Percentiles rank a stretch among this genome's conserved stretches.
Conservation (phyloP, 2,329 filamentous ascomycete species). For the Colletotrichum sp. region DNA sequence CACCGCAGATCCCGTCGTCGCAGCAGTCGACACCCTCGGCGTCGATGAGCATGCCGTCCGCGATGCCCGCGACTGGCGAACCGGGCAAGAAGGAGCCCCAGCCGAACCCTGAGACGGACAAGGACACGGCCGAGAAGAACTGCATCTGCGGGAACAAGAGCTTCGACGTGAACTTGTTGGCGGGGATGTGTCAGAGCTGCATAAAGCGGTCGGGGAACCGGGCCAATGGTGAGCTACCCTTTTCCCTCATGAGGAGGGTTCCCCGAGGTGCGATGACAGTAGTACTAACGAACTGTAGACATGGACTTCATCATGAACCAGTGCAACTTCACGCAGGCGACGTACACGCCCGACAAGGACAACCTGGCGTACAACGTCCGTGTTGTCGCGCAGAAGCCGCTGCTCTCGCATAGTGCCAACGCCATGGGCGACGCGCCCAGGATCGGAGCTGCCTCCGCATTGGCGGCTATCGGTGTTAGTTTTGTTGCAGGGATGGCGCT, state of each 20-base stretch:
- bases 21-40: neutral
- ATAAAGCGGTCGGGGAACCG: conserved; percentile 34
- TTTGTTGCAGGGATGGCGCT: neutral
- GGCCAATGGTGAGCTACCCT: conserved; percentile 34
- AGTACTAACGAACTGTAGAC: conserved; percentile 27
- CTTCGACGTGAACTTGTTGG: conserved; percentile 43
- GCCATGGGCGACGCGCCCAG: neutral
- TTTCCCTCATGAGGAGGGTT: neutral
- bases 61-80: neutral
- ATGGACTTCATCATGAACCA: conserved; percentile 38
- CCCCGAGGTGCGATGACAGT: too few relatives aligned
- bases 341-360: conserved; percentile 35
- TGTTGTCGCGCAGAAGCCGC: conserved; percentile 37
- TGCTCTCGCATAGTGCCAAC: neutral
- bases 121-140: conserved; percentile 33
- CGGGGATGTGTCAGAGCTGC: conserved; percentile 43
- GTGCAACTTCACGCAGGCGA: conserved; percentile 36
- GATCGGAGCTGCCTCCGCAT: neutral
- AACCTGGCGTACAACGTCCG: conserved; percentile 34
- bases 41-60: neutral
- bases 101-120: conserved; percentile 15
- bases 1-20: neutral
- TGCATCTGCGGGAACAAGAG: conserved; percentile 45
- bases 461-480: neutral
- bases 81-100: conserved; percentile 21